phyloP scores from a whole-genome alignment of 768 basidiomycete species.

The Lyophyllum atratum region DNA sequence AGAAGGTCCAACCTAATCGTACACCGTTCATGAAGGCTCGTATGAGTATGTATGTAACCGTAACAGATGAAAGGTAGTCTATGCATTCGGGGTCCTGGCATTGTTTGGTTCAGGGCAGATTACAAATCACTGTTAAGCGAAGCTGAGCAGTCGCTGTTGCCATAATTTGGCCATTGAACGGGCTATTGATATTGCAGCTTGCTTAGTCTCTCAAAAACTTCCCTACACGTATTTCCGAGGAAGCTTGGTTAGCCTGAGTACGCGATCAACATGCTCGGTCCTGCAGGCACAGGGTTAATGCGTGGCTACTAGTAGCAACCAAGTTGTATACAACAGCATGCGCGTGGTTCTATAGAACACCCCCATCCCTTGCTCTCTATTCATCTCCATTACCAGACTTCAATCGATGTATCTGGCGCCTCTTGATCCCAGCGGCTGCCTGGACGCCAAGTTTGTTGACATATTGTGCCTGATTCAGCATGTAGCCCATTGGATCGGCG shows the following conservation, averaged over 20 bases:
- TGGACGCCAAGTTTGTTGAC: conserved; percentile 2
- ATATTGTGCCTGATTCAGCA: conserved; percentile 3
- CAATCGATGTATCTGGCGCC: conserved; percentile 4
- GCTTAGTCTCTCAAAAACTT: too few relatives aligned
- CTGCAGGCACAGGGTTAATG: conserved; percentile 4
- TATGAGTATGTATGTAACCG: too few relatives aligned
- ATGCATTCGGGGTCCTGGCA: too few relatives aligned
- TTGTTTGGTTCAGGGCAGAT: too few relatives aligned
- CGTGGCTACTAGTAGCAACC: neutral
- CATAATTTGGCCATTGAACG: too few relatives aligned
- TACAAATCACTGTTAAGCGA: too few relatives aligned
- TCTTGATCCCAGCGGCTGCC: neutral
- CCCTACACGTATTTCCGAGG: too few relatives aligned
- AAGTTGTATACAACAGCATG: neutral
- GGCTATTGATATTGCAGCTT: too few relatives aligned
- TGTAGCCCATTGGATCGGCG: conserved; percentile 4
- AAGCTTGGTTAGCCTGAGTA: neutral
- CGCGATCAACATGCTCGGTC: conserved; percentile 7
- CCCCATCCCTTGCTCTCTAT: neutral
- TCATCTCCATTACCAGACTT: neutral
- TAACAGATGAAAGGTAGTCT: too few relatives aligned
- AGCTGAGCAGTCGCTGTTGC: too few relatives aligned
- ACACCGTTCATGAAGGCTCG: too few relatives aligned
- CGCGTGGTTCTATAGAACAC: neutral
- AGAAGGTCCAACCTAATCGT: too few relatives aligned